Evolutionary conservation across 2,329 filamentous ascomycete genomes (phyloP), one percentile per base, ranked within the genome.

Genomic region (Monilinia vaccinii-corymbosi): DNA sequence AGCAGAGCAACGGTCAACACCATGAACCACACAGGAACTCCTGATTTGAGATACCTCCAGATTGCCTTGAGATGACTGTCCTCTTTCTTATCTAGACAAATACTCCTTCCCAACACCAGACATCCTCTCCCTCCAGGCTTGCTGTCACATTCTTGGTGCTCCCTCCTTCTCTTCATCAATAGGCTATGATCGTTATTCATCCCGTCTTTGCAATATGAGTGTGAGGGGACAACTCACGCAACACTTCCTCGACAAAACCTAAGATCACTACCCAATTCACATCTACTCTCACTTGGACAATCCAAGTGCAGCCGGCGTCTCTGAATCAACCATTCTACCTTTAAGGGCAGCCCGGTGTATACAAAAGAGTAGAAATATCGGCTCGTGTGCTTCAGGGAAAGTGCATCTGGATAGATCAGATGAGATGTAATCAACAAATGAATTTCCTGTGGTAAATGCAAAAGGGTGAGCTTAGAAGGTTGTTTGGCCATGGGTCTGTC

Each of bases 241-340:
- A 85, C 79, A 59, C 79, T 84, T 2, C 82, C 82, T 42, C 81
- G 73, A 65, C 82, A 86, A 71, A 86, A 86, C 32, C 77, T 75
- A 50, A 81, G 68, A 66, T 86, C 83, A 62, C 80, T 85, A 4
- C 81, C 77, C 34, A 86, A 69, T 63, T 84, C 82, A 62, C 82
- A 86, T 14, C 76, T 73, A 58, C 73, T 73, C 63, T 82, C 75
- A 59, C 82, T 83, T 5, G 85, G 87, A 65, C 85, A 87, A 64
- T 87, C 81, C 10, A 89, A 78, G 61, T 86, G 83, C 40, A 84
- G 75, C 49, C 75, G 79, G 21, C 84, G 79, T 14, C 86, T 79
- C 65, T 86, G 78, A 61, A 89, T 76, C 5, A 89, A 76, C 87
- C 87, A 90, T 60, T 81, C 79, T 14, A 89, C 79, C 69, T 89